Percentiles rank a stretch among this genome's conserved stretches.
These are phyloP conservation scores for Agapanthus africanus DNA, from an alignment of 106 monocot species.

Conservation along the genomic window DNA sequence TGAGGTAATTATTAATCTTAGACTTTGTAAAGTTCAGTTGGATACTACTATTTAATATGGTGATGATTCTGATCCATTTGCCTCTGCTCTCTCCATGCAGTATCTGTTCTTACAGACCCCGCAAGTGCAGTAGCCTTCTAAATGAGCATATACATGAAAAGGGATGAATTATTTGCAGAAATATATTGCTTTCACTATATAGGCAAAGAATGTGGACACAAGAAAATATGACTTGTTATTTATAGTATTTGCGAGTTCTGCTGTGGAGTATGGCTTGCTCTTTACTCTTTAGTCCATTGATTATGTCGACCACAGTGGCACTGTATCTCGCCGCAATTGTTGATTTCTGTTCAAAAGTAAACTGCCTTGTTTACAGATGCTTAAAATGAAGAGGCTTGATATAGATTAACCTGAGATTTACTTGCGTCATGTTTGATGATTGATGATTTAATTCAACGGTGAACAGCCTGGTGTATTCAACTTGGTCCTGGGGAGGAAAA, in stretches of 20 bases:
- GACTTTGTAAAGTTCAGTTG: neutral
- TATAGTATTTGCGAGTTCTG: neutral
- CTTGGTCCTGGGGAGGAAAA: no score
- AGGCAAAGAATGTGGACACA: neutral
- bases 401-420: no score
- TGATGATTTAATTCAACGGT: no score
- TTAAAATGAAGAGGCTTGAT: no score
- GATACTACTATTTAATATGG: neutral
- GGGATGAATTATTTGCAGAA: neutral
- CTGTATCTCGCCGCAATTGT: no score
- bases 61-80: neutral
- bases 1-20: slow-evolving; percentile 55
- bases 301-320: no score
- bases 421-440: no score
- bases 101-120: slow-evolving; percentile 42
- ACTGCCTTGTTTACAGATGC: no score
- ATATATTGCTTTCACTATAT: neutral
- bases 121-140: slow-evolving; percentile 17
- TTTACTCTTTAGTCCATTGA: no score
- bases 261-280: neutral
- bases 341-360: neutral
- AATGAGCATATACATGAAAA: neutral
- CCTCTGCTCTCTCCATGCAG: slow-evolving; percentile 23
- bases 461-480: no score
- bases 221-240: neutral